phyloP scores from a whole-genome alignment of 805 yeast genomes.

The Sugiyamaella chiloensis region DNA sequence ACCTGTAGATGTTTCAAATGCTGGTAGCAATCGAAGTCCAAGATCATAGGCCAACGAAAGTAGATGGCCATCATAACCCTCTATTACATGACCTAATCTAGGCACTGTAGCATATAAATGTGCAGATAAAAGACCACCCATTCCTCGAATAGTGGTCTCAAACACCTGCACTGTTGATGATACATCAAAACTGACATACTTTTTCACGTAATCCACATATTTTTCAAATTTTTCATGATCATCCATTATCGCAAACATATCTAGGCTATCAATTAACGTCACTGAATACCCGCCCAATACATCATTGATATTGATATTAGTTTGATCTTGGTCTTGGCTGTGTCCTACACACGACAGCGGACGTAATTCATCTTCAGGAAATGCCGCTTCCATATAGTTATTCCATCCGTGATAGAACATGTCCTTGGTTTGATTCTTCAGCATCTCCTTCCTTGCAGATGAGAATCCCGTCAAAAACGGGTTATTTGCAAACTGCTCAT shows the following conservation, averaged over 20 bases:
- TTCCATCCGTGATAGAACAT: conserved; percentile 75
- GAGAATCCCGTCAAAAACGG: conserved; percentile 7
- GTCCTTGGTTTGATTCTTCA: conserved; percentile 43
- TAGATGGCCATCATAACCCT: conserved; percentile 67
- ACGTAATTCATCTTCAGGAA: conserved; percentile 72
- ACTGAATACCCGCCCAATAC: conserved; percentile 80
- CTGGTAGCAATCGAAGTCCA: conserved; percentile 66
- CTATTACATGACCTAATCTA: conserved; percentile 40
- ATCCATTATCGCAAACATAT: conserved; percentile 71
- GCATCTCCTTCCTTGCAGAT: background rate
- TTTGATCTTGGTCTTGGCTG: conserved; percentile 57
- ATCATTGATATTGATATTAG: conserved; percentile 67
- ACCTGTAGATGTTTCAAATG: conserved; percentile 58
- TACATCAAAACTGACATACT: conserved; percentile 49
- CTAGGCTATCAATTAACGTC: conserved; percentile 76
- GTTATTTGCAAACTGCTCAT: background rate
- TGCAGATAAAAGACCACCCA: conserved; percentile 78
- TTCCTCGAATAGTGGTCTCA: conserved; percentile 75
- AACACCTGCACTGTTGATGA: conserved; percentile 75
- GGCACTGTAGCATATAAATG: conserved; percentile 66
- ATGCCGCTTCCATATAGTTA: conserved; percentile 64
- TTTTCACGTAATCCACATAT: conserved; percentile 41
- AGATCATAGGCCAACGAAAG: conserved; percentile 68
- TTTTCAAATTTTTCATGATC: conserved; percentile 54
- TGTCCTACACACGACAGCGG: conserved; percentile 72